Conservation (phyloP, 2,329 filamentous ascomycete genomes). For the Leptographium radiaticola region DNA sequence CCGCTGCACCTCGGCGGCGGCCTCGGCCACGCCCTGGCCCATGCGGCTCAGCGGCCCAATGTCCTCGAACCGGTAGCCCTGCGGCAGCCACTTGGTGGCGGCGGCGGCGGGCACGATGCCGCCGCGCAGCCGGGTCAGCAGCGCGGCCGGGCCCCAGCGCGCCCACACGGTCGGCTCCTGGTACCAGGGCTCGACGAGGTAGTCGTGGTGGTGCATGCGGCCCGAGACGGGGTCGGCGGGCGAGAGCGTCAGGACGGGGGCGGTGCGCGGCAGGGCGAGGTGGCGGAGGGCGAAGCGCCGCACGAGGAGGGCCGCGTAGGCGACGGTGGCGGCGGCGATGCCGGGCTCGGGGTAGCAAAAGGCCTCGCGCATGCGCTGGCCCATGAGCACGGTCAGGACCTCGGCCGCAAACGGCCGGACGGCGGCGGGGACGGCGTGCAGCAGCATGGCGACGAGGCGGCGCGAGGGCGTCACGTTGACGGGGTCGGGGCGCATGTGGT, state of each 20-base stretch:
- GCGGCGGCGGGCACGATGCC: constrained; percentile 34
- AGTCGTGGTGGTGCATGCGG: constrained; percentile 34
- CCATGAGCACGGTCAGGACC: constrained; percentile 47
- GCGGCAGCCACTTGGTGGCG: constrained; percentile 26
- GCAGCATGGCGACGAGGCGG: constrained; percentile 46
- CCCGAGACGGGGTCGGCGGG: constrained; percentile 38
- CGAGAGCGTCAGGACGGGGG: constrained; percentile 24
- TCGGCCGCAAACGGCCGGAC: constrained; percentile 33
- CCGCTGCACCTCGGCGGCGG: constrained; percentile 24
- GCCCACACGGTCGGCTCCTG: constrained; percentile 44
- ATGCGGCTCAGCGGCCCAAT: constrained; percentile 46
- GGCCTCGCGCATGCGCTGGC: constrained; percentile 46
- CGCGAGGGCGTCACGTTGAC: constrained; percentile 40
- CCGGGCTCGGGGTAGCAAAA: constrained; percentile 39
- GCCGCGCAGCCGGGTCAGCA: constrained; percentile 29
- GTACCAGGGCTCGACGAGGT: constrained; percentile 54
- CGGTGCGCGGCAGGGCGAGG: constrained; percentile 44
- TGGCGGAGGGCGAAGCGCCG: constrained; percentile 45
- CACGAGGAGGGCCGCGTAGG: constrained; percentile 32
- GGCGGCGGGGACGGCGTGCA: constrained; percentile 37
- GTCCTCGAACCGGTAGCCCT: constrained; percentile 43
- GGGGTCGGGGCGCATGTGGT: constrained; percentile 40
- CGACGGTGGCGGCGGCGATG: constrained; percentile 21
- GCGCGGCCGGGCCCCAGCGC: constrained; percentile 46
- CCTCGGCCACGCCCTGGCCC: constrained; percentile 37